Evolutionary conservation across 805 yeast species (phyloP).

Genomic region (Maudiozyma barnettii): DNA sequence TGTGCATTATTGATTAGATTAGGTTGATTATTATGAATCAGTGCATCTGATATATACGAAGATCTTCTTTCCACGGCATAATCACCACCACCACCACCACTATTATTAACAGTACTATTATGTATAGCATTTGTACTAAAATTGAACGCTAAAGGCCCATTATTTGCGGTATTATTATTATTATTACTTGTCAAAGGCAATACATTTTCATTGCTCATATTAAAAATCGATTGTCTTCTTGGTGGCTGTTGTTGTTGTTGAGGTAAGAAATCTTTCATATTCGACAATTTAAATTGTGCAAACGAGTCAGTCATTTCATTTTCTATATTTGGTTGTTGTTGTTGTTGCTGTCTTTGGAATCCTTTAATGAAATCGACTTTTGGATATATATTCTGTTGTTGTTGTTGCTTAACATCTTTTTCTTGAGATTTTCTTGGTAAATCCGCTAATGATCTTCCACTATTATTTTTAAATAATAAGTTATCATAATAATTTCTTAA

Average conservation of each 20-base stretch:
- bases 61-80: conserved; percentile 43
- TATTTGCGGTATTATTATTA: background rate
- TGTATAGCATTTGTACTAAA: background rate
- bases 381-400: background rate
- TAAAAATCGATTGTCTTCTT: conserved; percentile 12
- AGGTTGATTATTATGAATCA: conserved; percentile 29
- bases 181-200: background rate
- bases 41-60: conserved; percentile 59
- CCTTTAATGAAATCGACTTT: conserved; percentile 22
- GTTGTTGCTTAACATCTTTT: background rate
- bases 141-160: background rate
- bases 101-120: background rate
- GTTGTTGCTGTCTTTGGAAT: conserved; percentile 4
- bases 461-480: conserved; percentile 23
- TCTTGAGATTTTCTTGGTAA: conserved; percentile 11
- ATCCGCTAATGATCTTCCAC: conserved; percentile 28
- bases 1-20: background rate
- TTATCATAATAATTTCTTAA: conserved; percentile 28
- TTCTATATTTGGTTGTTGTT: background rate
- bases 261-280: background rate
- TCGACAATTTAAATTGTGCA: background rate
- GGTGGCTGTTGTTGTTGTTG: background rate
- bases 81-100: background rate
- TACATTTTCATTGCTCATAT: background rate
- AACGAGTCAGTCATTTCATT: background rate